Evolutionary conservation across 176 grass and related monocot species (phyloP), one percentile per base, ranked within the genome.

Genomic region (Pontederia paniculata): DNA sequence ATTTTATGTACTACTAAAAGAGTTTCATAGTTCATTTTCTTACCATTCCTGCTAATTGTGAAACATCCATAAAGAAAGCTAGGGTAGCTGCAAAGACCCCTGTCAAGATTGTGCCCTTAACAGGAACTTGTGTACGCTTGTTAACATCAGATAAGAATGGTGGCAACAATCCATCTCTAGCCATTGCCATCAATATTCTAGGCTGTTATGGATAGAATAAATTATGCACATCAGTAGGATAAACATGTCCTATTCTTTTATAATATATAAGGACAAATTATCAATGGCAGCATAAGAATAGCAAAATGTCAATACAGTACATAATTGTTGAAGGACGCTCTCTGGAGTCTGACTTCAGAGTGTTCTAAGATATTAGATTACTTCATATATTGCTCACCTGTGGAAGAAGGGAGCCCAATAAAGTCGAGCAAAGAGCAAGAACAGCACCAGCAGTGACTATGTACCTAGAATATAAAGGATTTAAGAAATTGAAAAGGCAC

Each of bases 161-260:
- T 54, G 93, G 93, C 77, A 97, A 47, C 45, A 97, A 68, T 57
- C 93, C 93, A 55, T 97, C 93, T 77, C 83, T 84, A 66, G 93
- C 83, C 93, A 97, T 97, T 31, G 93, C 80, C 93, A 97, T 97
- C 59, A 97, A 69, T 84, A 97, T 97, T 83, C 93, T 87, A 67
- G 93, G 93, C 93, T 97, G 80, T n/a, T 4, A 52, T 31, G 72
- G 68, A 52, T 50, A 80, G 60, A 1, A 66, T 43, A 42, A 52
- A 52, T 22, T 22, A 2, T 12, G 42, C 22, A 71, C 9, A 58
- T 55, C 44, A 49, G 9, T 16, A 50, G 6, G 22, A 2, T 46
- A 42, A n/a, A 62, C 23, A 14, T 5, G 11, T 13, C 10, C 54
- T 23, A 56, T 12, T 56, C 3, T 12, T 3, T 20, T 21, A 9